Conservation (phyloP, 768 basidiomycete species). For the Podaxis sp. region DNA sequence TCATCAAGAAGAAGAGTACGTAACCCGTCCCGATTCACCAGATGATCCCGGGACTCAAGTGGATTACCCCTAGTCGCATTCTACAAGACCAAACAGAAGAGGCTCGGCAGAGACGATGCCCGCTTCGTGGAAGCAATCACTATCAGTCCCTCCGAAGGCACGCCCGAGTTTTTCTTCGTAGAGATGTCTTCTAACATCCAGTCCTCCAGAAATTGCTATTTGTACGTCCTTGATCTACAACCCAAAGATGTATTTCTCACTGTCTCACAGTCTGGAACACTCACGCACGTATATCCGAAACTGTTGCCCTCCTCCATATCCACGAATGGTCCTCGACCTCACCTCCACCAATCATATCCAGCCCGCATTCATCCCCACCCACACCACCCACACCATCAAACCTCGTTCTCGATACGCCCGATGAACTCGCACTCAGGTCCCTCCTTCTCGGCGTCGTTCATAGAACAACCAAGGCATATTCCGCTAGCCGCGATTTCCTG, state of each 20-base stretch:
- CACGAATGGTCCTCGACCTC: conserved; percentile 44
- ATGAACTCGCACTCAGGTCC: conserved; percentile 68
- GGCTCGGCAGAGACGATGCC: conserved; percentile 51
- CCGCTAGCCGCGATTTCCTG: conserved; percentile 47
- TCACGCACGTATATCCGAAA: conserved; percentile 56
- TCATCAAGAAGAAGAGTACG: conserved; percentile 76
- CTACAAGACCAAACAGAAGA: conserved; percentile 67
- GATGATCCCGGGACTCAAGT: background rate
- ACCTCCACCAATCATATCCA: conserved; percentile 36
- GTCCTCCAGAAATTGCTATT: conserved; percentile 59
- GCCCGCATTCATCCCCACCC: background rate
- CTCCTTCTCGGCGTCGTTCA: conserved; percentile 69
- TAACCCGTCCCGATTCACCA: background rate
- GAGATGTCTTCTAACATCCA: background rate
- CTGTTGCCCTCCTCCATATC: conserved; percentile 60
- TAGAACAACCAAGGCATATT: conserved; percentile 51
- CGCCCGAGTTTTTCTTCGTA: conserved; percentile 18
- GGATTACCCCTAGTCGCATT: conserved; percentile 55
- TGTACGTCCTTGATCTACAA: conserved; percentile 44
- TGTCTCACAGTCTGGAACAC: conserved; percentile 72
- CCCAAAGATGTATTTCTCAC: background rate
- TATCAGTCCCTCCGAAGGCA: conserved; percentile 73
- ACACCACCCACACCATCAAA: background rate
- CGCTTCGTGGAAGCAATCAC: conserved; percentile 54
- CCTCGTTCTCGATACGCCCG: conserved; percentile 60